Evolutionary conservation across 192 early-diverging fungal genomes (phyloP).

Genomic region (Oehlia diaphana): DNA sequence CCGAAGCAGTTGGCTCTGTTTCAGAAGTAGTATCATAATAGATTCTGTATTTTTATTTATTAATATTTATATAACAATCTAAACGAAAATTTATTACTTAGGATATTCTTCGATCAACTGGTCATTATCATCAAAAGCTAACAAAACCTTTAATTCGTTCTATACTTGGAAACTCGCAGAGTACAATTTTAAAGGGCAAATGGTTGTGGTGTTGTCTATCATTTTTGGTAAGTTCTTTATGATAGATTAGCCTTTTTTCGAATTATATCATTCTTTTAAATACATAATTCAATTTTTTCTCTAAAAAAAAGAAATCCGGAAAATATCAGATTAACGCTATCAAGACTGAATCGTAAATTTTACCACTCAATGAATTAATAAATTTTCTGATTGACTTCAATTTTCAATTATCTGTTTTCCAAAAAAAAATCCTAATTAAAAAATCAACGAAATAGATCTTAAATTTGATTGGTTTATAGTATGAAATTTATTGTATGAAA

Average conservation of each 20-base stretch:
- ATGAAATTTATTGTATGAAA: too few species aligned
- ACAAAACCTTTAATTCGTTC: background rate
- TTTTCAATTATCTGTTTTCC: too few species aligned
- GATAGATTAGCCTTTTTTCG: background rate
- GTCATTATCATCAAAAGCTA: background rate
- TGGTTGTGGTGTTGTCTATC: background rate
- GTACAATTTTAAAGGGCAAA: background rate
- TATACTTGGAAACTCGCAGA: background rate
- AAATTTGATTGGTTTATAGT: too few species aligned
- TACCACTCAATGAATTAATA: too few species aligned
- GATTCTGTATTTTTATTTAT: background rate
- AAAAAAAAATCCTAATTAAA: too few species aligned
- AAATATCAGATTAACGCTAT: conserved; percentile 1
- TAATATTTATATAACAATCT: background rate
- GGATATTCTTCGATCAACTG: background rate
- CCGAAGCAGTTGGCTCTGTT: background rate
- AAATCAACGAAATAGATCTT: too few species aligned
- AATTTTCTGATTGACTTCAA: background rate
- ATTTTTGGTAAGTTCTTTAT: background rate
- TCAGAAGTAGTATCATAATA: background rate
- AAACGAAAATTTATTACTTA: background rate
- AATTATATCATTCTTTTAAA: background rate
- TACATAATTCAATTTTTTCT: background rate
- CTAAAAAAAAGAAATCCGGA: background rate
- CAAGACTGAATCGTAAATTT: background rate